Evolutionary conservation across 2,329 filamentous ascomycete species (phyloP).

Genomic region (Pseudogymnoascus pannorum): DNA sequence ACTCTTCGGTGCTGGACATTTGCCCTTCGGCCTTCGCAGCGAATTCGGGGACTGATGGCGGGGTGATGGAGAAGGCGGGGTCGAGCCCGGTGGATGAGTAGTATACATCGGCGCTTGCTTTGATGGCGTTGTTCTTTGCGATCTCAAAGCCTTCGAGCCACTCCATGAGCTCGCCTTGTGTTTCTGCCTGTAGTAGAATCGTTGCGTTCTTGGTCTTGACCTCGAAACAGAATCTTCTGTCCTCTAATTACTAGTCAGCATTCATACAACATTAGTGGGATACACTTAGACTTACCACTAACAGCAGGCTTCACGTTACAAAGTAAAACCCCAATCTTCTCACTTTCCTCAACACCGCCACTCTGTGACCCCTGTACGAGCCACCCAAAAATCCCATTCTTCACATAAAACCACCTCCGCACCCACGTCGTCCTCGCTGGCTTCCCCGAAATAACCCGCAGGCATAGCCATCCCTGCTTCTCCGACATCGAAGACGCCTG

Average conservation of each 20-base stretch:
- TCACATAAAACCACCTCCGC: constrained; percentile 90
- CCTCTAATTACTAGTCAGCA: constrained; percentile 45
- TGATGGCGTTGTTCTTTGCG: constrained; percentile 85
- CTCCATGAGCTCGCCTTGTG: constrained; percentile 82
- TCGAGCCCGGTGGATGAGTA: constrained; percentile 45
- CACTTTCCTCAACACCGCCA: constrained; percentile 85
- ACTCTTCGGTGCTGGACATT: constrained; percentile 39
- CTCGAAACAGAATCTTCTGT: constrained; percentile 94
- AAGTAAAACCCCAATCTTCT: constrained; percentile 89
- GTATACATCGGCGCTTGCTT: constrained; percentile 51
- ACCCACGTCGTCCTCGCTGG: constrained; percentile 86
- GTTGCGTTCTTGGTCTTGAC: constrained; percentile 95
- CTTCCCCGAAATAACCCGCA: constrained; percentile 76
- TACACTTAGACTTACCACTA: constrained; percentile 33
- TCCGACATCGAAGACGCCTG: constrained; percentile 51
- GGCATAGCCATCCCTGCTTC: constrained; percentile 92
- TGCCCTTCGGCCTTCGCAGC: constrained; percentile 73
- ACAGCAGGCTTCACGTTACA: constrained; percentile 89
- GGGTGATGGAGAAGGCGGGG: constrained; percentile 86
- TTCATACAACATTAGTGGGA: not conserved
- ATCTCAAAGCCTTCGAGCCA: constrained; percentile 93
- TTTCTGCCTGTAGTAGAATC: constrained; percentile 85
- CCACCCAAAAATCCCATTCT: constrained; percentile 94
- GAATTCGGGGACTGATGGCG: constrained; percentile 82
- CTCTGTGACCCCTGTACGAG: constrained; percentile 72